Base-by-base conservation (phyloP, 768 basidiomycete species). In the Suillus subaureus region DNA sequence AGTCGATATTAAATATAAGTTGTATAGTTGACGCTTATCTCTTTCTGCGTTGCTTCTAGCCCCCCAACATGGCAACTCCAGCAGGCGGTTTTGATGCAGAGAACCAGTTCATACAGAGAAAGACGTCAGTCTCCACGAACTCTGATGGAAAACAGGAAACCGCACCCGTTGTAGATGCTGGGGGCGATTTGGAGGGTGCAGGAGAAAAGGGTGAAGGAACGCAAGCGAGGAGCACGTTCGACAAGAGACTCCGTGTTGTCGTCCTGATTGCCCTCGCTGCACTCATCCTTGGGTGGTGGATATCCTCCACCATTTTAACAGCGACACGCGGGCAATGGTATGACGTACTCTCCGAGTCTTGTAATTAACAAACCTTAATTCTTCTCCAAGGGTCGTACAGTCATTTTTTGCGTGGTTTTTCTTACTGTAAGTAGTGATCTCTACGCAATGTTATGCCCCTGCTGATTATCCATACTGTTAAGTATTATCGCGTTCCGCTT, bases 401-500 rank as follows among this genome's bases (percentile, higher is more conserved):
- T 90, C 92, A 0, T 49, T 94, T 43, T 91, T 90, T 70, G 91
- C 93, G 3, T 96, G 94, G 93, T 86, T 87, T 62, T 93, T 94
- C 79, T 81, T 94, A 68, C 68, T 85, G 90, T 90, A 70, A 70
- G 87, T 80, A 15, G 47, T 31, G 28, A 35, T 66, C 26, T 62
- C 4, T 33, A 33, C 60, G 31, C 61, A 58, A 18, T n/a, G 39
- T 31, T 2, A 16, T 18, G 11, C 2, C 26, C 11, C 26, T 42
- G 9, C 23, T 21, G 5, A 60, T 60, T 6, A 42, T 42, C 26
- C 26, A 6, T 42, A 52, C 28, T 61, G 56, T 62, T 28, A 43
- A 90, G 88, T 6, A 82, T 92, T 67, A 94, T 94, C 67, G 90
- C 89, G 4, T 94, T 93, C 82, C 87, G 91, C n/a, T 94, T 87